Conservation (phyloP, 306 rosid species). For the Prunus fruticosa region DNA sequence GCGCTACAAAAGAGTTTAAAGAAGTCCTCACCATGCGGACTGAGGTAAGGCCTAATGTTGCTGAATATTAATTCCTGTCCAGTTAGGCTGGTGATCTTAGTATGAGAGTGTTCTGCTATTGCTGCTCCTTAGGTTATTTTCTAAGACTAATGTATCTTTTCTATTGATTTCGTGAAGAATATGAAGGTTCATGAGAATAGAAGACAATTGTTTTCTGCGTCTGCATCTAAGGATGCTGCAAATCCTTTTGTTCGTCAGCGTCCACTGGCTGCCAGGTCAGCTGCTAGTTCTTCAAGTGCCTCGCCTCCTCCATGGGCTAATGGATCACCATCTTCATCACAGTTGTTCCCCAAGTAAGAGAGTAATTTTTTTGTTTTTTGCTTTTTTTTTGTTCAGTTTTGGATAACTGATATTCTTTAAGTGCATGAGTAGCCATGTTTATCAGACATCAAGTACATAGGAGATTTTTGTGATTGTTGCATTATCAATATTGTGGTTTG, state of each 20-base stretch:
- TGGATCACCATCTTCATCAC: constrained; percentile 60
- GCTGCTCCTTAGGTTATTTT: neutral
- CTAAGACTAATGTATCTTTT: constrained; percentile 6
- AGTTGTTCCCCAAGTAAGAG: constrained; percentile 62
- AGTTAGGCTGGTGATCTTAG: neutral
- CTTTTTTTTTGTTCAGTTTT: constrained; percentile 1
- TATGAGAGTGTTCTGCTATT: neutral
- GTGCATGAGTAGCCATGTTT: neutral
- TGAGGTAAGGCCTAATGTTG: constrained; percentile 51
- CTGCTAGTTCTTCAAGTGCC: constrained; percentile 67
- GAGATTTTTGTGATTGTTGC: neutral
- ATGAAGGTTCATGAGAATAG: constrained; percentile 90
- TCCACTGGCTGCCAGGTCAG: constrained; percentile 71
- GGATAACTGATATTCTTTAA: neutral
- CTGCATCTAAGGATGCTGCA: constrained; percentile 72
- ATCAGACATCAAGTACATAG: neutral
- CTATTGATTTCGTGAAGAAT: constrained; percentile 53
- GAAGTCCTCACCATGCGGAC: constrained; percentile 97
- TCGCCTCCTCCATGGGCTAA: constrained; percentile 91
- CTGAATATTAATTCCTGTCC: neutral
- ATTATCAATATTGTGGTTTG: neutral
- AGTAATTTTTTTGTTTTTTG: neutral
- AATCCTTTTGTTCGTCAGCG: constrained; percentile 97
- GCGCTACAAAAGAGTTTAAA: constrained; percentile 89
- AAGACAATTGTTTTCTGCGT: constrained; percentile 80